These are phyloP conservation scores for Delphinella strobiligena DNA, from an alignment of 2,329 filamentous ascomycete species.

Conservation along the genomic window DNA sequence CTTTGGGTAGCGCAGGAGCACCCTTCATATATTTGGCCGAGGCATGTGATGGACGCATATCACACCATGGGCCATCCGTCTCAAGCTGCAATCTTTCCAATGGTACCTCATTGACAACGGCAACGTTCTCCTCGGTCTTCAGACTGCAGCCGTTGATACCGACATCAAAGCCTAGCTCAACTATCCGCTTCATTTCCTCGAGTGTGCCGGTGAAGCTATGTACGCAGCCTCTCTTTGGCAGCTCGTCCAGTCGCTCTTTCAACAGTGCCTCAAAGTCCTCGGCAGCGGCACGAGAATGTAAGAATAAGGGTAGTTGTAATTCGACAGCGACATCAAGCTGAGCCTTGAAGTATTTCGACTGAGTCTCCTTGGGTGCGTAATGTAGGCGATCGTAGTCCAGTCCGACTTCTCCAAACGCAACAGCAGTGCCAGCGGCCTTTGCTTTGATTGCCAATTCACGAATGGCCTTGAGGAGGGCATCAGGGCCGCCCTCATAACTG, in stretches of 20 bases:
- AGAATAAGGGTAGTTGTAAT: constrained; percentile 73
- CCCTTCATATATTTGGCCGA: constrained; percentile 62
- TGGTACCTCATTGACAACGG: constrained; percentile 67
- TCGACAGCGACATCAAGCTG: constrained; percentile 70
- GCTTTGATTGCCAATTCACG: constrained; percentile 50
- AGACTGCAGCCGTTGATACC: constrained; percentile 96
- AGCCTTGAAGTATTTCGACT: constrained; percentile 72
- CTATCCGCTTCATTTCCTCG: constrained; percentile 71
- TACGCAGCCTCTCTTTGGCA: constrained; percentile 66
- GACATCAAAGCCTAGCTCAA: constrained; percentile 72
- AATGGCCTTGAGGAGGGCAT: constrained; percentile 45
- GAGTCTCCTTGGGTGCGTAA: constrained; percentile 64
- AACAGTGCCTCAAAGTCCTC: constrained; percentile 70
- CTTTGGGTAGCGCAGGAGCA: constrained; percentile 61
- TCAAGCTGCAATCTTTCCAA: constrained; percentile 80
- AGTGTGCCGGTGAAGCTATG: constrained; percentile 88
- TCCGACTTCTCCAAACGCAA: constrained; percentile 87
- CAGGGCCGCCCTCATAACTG: constrained; percentile 45
- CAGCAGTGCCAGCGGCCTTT: constrained; percentile 47
- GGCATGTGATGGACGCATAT: constrained; percentile 81
- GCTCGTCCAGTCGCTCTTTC: constrained; percentile 30
- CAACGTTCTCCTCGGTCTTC: constrained; percentile 86
- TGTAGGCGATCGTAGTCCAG: constrained; percentile 91
- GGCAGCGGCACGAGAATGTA: constrained; percentile 83
- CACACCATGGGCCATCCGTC: constrained; percentile 95